Evolutionary conservation across 2,329 filamentous ascomycete species (phyloP), one percentile per base, ranked within the genome.

Genomic region (Penicillium italicum): DNA sequence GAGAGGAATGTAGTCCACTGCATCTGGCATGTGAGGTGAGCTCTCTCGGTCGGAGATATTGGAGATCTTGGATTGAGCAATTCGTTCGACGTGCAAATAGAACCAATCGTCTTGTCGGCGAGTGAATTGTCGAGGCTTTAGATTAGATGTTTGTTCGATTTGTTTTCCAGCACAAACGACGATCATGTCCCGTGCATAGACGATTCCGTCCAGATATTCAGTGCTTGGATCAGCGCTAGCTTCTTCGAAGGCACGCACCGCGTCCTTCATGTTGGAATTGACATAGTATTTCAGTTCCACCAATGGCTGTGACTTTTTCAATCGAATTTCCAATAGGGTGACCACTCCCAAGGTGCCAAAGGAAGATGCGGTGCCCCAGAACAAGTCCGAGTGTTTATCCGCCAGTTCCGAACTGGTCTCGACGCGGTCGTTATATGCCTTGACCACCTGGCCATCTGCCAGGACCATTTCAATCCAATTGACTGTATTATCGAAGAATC

Each of bases 201-300:
- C 74, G 41, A 90, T 87, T 1, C 80, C 87, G 56, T 91, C 88
- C 2, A 92, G 77, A 61, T 85, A 91, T 57, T 90, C 86, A n/a
- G 78, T 71, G 1, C 64, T 59, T 0, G 66, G 58, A 41, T 79
- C 71, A 0, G 65, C 53, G 6, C 75, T 76, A 55, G 76, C 77
- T 2, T 77, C 69, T 51, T 79, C 72, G 33, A 87, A 76, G 28
- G 74, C 74, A n/a, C 69, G 61, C 3, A 83, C 72, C 0, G 80
- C 77, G 1, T 80, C 75, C 5, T 81, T 73, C 51, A 80, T 80
- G 59, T 71, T 72, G 1, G 76, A 76, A 2, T 80, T 72, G 37
- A 84, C 79, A 48, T 81, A 77, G 64, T 90, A 90, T 34, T 82
- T 82, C 24, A 87, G 77, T 60, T 84, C 79, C 41, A 90, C 85